Base-by-base conservation (phyloP, 768 basidiomycete species). In the Dioszegia aurantiaca region DNA sequence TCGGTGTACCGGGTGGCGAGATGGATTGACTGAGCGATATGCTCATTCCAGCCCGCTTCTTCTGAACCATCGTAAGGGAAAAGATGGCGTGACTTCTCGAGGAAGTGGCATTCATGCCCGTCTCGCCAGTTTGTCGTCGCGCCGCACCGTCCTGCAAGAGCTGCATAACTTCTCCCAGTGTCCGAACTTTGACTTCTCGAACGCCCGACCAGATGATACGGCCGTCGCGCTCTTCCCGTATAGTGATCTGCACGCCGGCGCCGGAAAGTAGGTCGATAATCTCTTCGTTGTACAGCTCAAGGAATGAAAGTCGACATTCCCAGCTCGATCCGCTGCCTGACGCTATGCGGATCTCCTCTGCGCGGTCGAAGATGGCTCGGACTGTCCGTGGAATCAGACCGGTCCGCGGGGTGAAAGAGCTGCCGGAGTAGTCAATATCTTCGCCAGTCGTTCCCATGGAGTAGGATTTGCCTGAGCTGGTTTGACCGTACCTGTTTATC, bases 81-180 rank as follows among this genome's bases (percentile, higher is more conserved):
- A 99, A 98, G 77, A 99, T 98, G 62, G 95, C 95, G 82, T 99
- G 95, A 27, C 91, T 95, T 58, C 95, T 87, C 39, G 94, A 97
- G 1, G 89, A 92, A 76, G 95, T 91, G 24, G 94, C 90, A 75
- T 99, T 99, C 94, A 98, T 97, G 72, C 91, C 90, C 30, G 95
- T 99, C 77, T 93, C 90, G 62, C 94, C 93, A 10, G 95, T 98
- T 55, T 93, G 85, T 28, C 95, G 83, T 41, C 94, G 87, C 16
- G 89, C 83, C 8, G 91, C 87, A 19, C 95, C 95, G 65, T 89
- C 86, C 61, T 87, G 86, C 56, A 99, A 84, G 55, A 92, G 89
- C 86, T 82, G 82, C 94, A 98, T 97, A 72, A 99, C 95, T 73
- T 99, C 92, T 47, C 78, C 80, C 23, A 86, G 82, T 65, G 83